These are phyloP conservation scores for Chenopodium suecicum DNA, from an alignment of 148 eudicot genomes.

Conservation along the genomic window DNA sequence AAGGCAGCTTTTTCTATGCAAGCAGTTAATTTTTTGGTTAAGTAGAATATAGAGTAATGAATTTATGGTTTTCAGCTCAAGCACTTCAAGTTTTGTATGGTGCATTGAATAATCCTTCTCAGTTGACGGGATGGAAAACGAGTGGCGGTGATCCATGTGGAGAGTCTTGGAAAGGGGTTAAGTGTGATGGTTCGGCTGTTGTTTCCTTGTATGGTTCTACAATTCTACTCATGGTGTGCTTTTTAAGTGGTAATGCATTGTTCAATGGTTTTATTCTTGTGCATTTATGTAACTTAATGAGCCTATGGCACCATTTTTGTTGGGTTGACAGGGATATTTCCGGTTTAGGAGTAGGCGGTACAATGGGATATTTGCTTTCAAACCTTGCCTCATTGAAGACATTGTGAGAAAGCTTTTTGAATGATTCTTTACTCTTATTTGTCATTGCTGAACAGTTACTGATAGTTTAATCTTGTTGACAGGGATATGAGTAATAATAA, in stretches of 20 bases:
- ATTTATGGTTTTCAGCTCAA: slow-evolving; percentile 52
- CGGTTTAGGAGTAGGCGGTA: slow-evolving; percentile 74
- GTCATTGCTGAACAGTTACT: slow-evolving; percentile 10
- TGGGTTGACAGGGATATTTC: slow-evolving; percentile 63
- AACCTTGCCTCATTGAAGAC: slow-evolving; percentile 56
- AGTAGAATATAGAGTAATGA: no score
- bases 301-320: slow-evolving; percentile 12
- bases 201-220: slow-evolving; percentile 62
- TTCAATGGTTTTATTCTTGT: neutral
- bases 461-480: slow-evolving; percentile 18
- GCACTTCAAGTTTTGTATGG: slow-evolving; percentile 79
- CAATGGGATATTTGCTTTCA: slow-evolving; percentile 83
- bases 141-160: slow-evolving; percentile 93
- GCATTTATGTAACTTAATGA: slow-evolving; percentile 15
- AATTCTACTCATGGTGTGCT: slow-evolving; percentile 8
- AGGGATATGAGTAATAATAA: slow-evolving; percentile 91
- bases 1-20: neutral
- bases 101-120: slow-evolving; percentile 74
- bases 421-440: slow-evolving; percentile 3
- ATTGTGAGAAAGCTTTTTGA: slow-evolving; percentile 45
- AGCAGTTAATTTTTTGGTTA: no score
- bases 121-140: slow-evolving; percentile 77
- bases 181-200: slow-evolving; percentile 82
- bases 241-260: slow-evolving; percentile 8
- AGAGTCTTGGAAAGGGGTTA: slow-evolving; percentile 90